phyloP scores from a whole-genome alignment of 2,329 filamentous ascomycete species.

The Neopestalotiopsis clavispora region DNA sequence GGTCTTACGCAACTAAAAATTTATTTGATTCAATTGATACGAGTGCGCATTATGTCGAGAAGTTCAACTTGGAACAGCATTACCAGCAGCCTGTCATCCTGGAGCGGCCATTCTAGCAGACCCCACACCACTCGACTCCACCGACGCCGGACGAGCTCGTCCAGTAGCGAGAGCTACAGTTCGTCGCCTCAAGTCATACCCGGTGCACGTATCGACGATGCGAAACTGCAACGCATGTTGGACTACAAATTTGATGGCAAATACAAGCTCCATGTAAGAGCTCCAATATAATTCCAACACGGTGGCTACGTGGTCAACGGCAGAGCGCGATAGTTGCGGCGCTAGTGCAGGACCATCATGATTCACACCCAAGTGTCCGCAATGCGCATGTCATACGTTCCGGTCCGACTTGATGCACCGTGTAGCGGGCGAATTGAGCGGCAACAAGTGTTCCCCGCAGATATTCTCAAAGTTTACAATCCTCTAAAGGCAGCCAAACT shows the following conservation, averaged over 20 bases:
- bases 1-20: too few relatives aligned
- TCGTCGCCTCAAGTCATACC: neutral
- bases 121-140: neutral
- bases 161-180: neutral
- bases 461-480: too few relatives aligned
- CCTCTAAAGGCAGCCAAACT: too few relatives aligned
- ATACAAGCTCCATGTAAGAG: constrained; percentile 5
- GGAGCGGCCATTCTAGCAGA: neutral
- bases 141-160: neutral
- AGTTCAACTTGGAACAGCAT: neutral
- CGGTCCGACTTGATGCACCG: too few relatives aligned
- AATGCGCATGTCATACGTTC: too few relatives aligned
- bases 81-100: neutral
- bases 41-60: neutral
- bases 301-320: neutral
- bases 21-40: too few relatives aligned
- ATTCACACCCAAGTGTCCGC: too few relatives aligned
- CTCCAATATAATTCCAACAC: neutral
- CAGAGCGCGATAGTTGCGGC: neutral
- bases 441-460: too few relatives aligned
- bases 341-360: neutral
- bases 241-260: neutral
- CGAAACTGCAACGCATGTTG: neutral
- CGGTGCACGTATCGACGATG: neutral
- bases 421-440: too few relatives aligned